A percentile compares a stretch with the other conserved stretches of the same genome.
Evolutionary conservation across 108 stramenopile genomes (phyloP).

Genomic region (Craspedostauros australis): DNA sequence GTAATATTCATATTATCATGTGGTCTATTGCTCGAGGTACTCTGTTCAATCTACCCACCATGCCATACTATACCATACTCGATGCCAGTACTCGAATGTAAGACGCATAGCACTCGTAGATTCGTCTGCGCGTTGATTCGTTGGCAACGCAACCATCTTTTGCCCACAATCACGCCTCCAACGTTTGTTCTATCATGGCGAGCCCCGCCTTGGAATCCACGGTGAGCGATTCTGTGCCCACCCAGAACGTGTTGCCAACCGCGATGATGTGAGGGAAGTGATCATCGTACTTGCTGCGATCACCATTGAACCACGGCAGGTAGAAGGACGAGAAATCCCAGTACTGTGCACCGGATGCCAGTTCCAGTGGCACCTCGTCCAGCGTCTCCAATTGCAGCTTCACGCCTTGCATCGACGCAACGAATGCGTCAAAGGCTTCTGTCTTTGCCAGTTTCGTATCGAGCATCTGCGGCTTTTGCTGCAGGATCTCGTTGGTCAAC

Average conservation of each 20-base stretch:
- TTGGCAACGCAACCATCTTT: too few species aligned
- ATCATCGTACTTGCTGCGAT: constrained; percentile 1
- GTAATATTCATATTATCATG: too few species aligned
- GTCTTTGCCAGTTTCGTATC: background rate
- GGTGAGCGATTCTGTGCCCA: constrained; percentile 1
- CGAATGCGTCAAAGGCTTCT: background rate
- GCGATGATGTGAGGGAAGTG: constrained; percentile 20
- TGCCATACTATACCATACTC: too few species aligned
- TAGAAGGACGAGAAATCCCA: constrained; percentile 9
- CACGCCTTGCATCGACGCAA: background rate
- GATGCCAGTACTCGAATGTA: too few species aligned
- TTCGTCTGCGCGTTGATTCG: too few species aligned
- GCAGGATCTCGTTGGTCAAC: constrained; percentile 11
- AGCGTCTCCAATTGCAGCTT: background rate
- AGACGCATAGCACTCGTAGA: too few species aligned
- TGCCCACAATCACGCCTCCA: too few species aligned
- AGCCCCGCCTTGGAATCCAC: background rate
- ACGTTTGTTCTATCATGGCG: too few species aligned
- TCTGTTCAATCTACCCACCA: too few species aligned
- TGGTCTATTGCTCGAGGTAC: too few species aligned
- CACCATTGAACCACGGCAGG: constrained; percentile 4
- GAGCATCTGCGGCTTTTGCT: background rate
- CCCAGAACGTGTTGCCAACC: constrained; percentile 16
- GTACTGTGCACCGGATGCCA: background rate
- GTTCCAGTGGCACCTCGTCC: background rate